Evolutionary conservation across 345 rosid genomes (phyloP), one percentile per base, ranked within the genome.

Genomic region (Leavenworthia alabamica): DNA sequence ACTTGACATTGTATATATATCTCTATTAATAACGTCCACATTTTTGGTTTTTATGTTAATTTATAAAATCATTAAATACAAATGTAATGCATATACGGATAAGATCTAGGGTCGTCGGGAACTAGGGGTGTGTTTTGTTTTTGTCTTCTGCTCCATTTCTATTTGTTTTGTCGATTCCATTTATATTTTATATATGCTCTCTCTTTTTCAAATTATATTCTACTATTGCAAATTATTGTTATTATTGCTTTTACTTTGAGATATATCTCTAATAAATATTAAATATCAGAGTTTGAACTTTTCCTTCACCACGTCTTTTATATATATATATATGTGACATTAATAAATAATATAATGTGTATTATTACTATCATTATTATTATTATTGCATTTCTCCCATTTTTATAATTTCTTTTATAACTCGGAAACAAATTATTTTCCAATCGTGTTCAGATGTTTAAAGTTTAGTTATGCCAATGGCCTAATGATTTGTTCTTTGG

Each of bases 81-180:
- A 29, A 9, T 37, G 50, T 22, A 55, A 70, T 48, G 58, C 43
- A 56, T 46, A 33, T 29, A 62, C 51, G 75, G 75, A 71, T 63
- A 63, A 63, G 70, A 56, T 71, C 37, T 63, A 31, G 65, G 23
- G 75, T 56, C 69, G 59, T 70, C 60, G 57, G 63, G 62, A 48
- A 28, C 56, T 62, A 40, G 59, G 67, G 60, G n/a, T n/a, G 58
- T 56, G 69, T 62, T 70, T 63, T 70, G 64, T 40, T 62, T 70
- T 56, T 63, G 60, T 70, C 68, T 62, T 70, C 68, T 54, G 44
- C 74, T 28, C 63, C 63, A 54, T 62, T 62, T 62, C 35, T 31
- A 55, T 70, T 61, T 70, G 64, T 63, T 63, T 17, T 56, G 75
- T 56, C 64, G 75, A 65, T 56, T 42, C 75, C 65, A 56, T 71